phyloP scores from a whole-genome alignment of 148 eudicot genomes.

The Rhododendron williamsianum region DNA sequence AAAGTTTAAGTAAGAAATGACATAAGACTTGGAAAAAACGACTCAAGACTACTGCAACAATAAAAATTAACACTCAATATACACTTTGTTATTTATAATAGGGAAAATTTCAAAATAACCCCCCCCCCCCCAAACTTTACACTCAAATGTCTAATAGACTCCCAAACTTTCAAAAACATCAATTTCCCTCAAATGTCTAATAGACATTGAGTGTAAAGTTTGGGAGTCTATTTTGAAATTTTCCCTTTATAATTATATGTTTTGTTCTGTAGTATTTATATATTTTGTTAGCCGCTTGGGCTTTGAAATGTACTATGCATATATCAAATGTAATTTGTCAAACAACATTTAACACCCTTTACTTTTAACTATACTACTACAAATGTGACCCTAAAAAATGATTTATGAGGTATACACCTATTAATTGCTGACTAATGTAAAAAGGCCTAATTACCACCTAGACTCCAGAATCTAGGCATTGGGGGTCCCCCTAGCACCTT shows the following conservation, averaged over 20 bases:
- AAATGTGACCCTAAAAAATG: not conserved
- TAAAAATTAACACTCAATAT: not conserved
- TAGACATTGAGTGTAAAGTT: no score
- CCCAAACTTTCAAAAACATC: no score
- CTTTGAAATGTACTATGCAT: not conserved
- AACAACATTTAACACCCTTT: not conserved
- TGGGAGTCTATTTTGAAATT: no score
- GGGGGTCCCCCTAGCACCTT: not conserved
- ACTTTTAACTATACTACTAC: no score
- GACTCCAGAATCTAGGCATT: not conserved
- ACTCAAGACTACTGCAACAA: not conserved
- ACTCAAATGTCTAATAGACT: no score
- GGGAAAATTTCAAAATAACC: no score
- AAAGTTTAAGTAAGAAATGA: not conserved
- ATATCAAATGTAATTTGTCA: not conserved
- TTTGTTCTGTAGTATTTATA: no score
- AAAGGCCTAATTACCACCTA: not conserved
- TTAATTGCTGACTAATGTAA: not conserved
- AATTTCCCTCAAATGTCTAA: no score
- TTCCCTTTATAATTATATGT: not conserved
- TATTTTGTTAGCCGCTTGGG: not conserved
- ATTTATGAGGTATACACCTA: not conserved
- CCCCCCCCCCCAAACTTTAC: no score
- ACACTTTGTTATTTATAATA: not conserved
- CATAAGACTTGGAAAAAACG: not conserved